Base-by-base conservation (phyloP, 208 protist genomes). In the Herpetomonas samuelpessoai region DNA sequence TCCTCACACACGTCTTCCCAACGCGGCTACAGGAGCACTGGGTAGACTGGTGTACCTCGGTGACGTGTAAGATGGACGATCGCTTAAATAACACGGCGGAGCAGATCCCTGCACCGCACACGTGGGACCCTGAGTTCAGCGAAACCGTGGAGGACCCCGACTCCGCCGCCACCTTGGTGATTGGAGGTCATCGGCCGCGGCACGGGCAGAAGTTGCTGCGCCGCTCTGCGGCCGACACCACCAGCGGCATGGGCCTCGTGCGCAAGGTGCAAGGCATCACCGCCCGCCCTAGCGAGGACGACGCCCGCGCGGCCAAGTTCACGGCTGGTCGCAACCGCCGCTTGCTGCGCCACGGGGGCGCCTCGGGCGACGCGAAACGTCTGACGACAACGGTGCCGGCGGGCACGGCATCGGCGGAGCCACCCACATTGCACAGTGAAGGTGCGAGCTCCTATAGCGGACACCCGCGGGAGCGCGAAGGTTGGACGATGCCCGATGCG, bases 91-190 rank as follows among this genome's bases (percentile, higher is more conserved):
- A 57, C 22, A 90, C 80, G 1, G 86, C 70, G 0, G 82, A 91
- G 72, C 86, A 93, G 70, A 56, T 88, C 7, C 82, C 83, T 0
- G 82, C 86, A 1, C 86, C 86, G n/a, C 77, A 90, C 74, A 70
- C 81, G 39, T 93, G 86, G 86, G 50, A 81, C 26, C 66, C 74
- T 7, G 86, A 89, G 46, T 83, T 70, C 3, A 38, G 76, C n/a
- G 67, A 73, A 30, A 83, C 68, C 19, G 51, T 77, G 0, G 76
- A 83, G 39, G 72, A 86, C 61, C 54, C 57, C n/a, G 66, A 51
- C 7, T 66, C 41, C 1, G 65, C 81, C 62, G 45, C 58, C 16
- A 80, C 69, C 0, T 0, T 81, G 18, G 46, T 65, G 6, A 18
- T 80, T 4, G 48, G 66, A 22, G 62, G 62, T 4, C 56, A 59